Conservation (phyloP, 352 stramenopile genomes). For the Phytopythium cucurbitacearum region DNA sequence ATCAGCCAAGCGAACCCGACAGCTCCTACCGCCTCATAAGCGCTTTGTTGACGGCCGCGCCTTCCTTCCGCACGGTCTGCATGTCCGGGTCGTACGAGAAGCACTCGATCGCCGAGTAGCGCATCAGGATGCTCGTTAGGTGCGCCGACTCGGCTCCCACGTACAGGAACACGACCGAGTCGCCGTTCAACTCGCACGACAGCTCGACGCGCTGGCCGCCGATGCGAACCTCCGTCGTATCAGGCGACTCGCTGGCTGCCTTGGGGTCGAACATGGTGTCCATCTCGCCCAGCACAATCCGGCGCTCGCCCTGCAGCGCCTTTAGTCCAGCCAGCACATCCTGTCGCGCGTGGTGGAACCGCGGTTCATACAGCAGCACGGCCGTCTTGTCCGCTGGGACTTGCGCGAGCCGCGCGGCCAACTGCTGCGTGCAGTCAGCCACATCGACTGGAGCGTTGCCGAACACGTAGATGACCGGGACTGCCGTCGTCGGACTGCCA, state of each 20-base stretch:
- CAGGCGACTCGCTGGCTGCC: conserved; percentile 9
- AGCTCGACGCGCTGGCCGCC: conserved; percentile 59
- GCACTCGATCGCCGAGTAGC: conserved; percentile 61
- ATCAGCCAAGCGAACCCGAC: neutral
- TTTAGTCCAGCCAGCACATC: conserved; percentile 44
- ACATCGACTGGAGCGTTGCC: conserved; percentile 73
- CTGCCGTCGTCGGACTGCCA: conserved; percentile 54
- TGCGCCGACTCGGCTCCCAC: conserved; percentile 73
- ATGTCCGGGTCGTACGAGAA: conserved; percentile 68
- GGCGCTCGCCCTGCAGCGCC: conserved; percentile 27
- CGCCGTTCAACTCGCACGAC: conserved; percentile 23
- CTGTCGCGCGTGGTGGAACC: conserved; percentile 80
- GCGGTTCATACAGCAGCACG: conserved; percentile 89
- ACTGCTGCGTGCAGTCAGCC: conserved; percentile 35
- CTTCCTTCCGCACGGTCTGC: conserved; percentile 43
- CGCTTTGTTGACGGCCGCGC: conserved; percentile 57
- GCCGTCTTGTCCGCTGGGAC: conserved; percentile 49
- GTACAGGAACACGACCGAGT: conserved; percentile 57
- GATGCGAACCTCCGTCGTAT: conserved; percentile 31
- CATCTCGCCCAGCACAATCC: conserved; percentile 58
- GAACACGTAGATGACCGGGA: conserved; percentile 92
- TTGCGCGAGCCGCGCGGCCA: conserved; percentile 22
- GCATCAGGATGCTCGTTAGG: conserved; percentile 80
- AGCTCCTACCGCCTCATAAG: conserved; percentile 51
- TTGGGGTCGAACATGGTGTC: conserved; percentile 64